Evolutionary conservation across 2,329 filamentous ascomycete species (phyloP).

Genomic region (Botryotinia convoluta): DNA sequence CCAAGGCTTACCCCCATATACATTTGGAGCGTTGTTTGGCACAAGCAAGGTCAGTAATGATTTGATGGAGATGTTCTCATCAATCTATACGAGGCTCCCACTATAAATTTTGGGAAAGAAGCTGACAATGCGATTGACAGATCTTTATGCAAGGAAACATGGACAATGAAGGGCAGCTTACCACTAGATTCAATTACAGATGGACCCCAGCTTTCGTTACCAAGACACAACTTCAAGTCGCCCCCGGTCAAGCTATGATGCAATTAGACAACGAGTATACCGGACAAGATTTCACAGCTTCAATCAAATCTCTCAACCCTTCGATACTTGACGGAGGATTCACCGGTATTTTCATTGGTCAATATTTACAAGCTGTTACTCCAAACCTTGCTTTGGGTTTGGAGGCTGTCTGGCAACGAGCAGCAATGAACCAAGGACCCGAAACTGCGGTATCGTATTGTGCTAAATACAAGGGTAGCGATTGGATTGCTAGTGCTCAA

Average conservation of each 20-base stretch:
- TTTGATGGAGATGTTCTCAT: not conserved
- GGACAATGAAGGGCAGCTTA: conserved; percentile 87
- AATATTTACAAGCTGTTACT: conserved; percentile 92
- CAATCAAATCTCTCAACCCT: conserved; percentile 93
- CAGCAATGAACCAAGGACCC: conserved; percentile 79
- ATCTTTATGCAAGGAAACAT: conserved; percentile 93
- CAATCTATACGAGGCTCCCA: not conserved
- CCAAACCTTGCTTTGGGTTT: conserved; percentile 82
- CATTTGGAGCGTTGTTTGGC: conserved; percentile 90
- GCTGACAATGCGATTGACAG: conserved; percentile 47
- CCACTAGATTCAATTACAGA: conserved; percentile 88
- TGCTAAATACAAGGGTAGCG: conserved; percentile 82
- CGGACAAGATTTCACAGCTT: conserved; percentile 88
- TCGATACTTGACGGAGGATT: conserved; percentile 86
- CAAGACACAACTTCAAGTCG: conserved; percentile 85
- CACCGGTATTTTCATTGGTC: conserved; percentile 93
- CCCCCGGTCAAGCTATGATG: conserved; percentile 77
- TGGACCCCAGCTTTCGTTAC: conserved; percentile 78
- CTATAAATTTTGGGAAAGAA: not conserved
- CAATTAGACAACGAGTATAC: conserved; percentile 96
- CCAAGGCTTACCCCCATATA: conserved; percentile 89
- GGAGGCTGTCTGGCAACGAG: conserved; percentile 91
- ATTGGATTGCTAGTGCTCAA: conserved; percentile 92
- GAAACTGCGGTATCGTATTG: conserved; percentile 89
- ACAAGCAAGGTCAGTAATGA: conserved; percentile 73